phyloP scores from a whole-genome alignment of 2,329 filamentous ascomycete genomes.

The Fusarium clavum region DNA sequence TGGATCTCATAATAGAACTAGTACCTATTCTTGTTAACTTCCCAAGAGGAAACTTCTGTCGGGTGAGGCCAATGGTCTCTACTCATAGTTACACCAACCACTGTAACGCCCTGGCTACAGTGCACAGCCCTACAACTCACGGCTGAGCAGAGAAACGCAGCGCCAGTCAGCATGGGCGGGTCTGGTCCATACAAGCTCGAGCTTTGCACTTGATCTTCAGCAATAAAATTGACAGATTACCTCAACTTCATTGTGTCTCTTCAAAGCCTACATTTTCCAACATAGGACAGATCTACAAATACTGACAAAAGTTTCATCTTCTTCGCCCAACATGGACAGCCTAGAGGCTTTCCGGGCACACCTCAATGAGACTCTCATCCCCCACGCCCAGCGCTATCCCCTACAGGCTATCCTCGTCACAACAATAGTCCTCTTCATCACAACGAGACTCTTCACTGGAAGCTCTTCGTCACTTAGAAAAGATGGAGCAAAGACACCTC shows the following conservation, averaged over 20 bases:
- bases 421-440: slow-evolving; percentile 43
- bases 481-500: slow-evolving; percentile 40
- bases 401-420: slow-evolving; percentile 41
- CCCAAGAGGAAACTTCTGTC: too few relatives aligned
- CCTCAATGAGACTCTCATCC: slow-evolving; percentile 37
- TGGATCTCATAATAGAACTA: background rate
- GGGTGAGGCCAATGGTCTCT: background rate
- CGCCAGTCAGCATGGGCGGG: slow-evolving; percentile 35
- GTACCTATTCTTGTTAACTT: background rate
- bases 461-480: slow-evolving; percentile 54
- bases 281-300: background rate
- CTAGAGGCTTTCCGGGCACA: slow-evolving; percentile 19
- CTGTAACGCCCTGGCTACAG: slow-evolving; percentile 18
- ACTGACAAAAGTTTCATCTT: background rate
- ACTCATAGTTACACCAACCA: background rate
- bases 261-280: background rate
- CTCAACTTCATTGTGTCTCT: slow-evolving; percentile 6
- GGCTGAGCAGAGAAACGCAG: slow-evolving; percentile 2
- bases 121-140: slow-evolving; percentile 32
- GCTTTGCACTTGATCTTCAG: slow-evolving; percentile 11
- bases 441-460: slow-evolving; percentile 43
- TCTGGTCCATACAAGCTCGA: slow-evolving; percentile 31
- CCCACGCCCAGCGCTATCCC: slow-evolving; percentile 40
- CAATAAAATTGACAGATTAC: slow-evolving; percentile 35
- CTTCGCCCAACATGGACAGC: slow-evolving; percentile 27